Base-by-base conservation (phyloP, 2,329 filamentous ascomycete species). In the Blumeria graminis region DNA sequence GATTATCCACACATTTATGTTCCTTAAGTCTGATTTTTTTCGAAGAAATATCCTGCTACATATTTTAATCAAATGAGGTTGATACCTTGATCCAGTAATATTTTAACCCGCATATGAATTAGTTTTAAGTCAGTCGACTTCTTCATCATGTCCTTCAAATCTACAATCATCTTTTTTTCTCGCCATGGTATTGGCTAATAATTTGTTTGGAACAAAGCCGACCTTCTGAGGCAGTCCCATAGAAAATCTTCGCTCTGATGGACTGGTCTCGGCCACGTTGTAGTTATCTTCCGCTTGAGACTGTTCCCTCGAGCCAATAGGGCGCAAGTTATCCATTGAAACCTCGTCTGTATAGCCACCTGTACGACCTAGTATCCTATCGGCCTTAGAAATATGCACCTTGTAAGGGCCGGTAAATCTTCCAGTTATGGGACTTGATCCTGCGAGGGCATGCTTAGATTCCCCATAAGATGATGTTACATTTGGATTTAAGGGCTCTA, bases 331-430 rank as follows among this genome's bases (percentile, higher is more conserved):
- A 48, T 65, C 62, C 63, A 69, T 63, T 3, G 62, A 63, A 8
- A 65, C 60, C 13, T 52, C 50, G 62, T 64, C 62, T 16, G 59
- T 41, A 60, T 65, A 64, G 53, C 65, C 58, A 39, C 62, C 60
- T 38, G 59, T 61, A 45, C 65, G 62, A 14, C 67, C 68, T 6
- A 69, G 54, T 7, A 69, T 61, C 46, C 63, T 63, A 48, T 69
- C 68, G 11, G 67, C 68, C 57, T 69, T 69, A 6, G 64, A 65
- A 38, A 57, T 36, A 46, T 39, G 10, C 41, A 32, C 14, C 46
- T 61, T 52, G 16, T 18, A 52, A 33, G 33, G 14, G 10, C 36
- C 33, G 18, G 11, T 28, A 14, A 34, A 32, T 36, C 18, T 34
- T n/a, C 32, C 11, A 7, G 28, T n/a, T 32, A 60, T 54, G 36